These are phyloP conservation scores for Rhinocladiella similis DNA, from an alignment of 2,329 filamentous ascomycete species.

Conservation along the genomic window DNA sequence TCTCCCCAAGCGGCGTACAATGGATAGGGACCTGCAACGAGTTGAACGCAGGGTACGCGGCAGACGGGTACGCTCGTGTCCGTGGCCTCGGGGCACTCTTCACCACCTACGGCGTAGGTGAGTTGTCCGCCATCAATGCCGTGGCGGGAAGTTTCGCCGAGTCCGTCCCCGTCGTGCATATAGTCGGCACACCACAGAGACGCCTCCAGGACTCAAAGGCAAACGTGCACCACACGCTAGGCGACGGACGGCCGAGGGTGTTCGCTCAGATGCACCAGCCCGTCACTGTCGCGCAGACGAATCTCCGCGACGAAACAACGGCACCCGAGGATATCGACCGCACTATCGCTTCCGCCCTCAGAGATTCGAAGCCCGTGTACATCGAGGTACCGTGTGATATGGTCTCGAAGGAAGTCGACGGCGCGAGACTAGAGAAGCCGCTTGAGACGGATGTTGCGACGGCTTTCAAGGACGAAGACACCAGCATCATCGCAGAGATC, in stretches of 20 bases:
- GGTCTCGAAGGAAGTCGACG: conserved; percentile 52
- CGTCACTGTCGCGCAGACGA: conserved; percentile 51
- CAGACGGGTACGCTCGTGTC: conserved; percentile 74
- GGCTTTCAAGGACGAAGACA: conserved; percentile 59
- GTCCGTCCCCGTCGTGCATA: conserved; percentile 59
- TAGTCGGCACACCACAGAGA: conserved; percentile 57
- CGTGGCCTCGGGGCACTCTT: conserved; percentile 36
- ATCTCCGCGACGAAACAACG: conserved; percentile 45
- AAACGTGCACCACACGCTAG: conserved; percentile 35
- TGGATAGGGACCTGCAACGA: conserved; percentile 65
- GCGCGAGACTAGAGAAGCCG: conserved; percentile 64
- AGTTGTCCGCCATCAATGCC: conserved; percentile 42
- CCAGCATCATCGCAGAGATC: conserved; percentile 67
- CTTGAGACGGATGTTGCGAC: conserved; percentile 55
- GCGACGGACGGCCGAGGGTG: conserved; percentile 52
- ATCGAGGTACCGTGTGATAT: conserved; percentile 58
- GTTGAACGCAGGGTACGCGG: conserved; percentile 68
- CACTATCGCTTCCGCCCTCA: conserved; percentile 49
- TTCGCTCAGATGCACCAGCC: conserved; percentile 51
- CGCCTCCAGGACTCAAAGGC: conserved; percentile 47
- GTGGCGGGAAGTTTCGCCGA: conserved; percentile 54
- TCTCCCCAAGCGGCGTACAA: conserved; percentile 52
- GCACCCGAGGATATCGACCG: conserved; percentile 53
- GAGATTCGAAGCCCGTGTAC: conserved; percentile 56
- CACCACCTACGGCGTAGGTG: conserved; percentile 63